Evolutionary conservation across 2,329 filamentous ascomycete genomes (phyloP), one percentile per base, ranked within the genome.

Genomic region (Allantophomopsis cytisporea): DNA sequence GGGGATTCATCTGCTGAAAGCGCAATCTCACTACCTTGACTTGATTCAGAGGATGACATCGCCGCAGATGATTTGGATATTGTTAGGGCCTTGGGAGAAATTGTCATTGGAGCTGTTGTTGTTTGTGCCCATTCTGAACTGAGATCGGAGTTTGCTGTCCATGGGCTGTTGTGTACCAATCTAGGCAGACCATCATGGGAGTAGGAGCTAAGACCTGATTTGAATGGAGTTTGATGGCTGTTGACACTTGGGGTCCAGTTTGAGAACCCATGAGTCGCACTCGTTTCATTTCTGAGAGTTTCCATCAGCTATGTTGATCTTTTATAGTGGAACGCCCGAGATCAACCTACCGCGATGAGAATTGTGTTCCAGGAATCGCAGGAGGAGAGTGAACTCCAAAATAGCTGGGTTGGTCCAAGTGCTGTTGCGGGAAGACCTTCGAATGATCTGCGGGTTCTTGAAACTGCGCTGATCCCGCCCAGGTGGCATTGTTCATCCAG

Each of bases 51-150:
- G 14, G 45, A 44, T 13, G 47, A 45, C 8, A 47, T 30, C 4
- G 44, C 37, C 7, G 40, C 30, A 3, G 42, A 42, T 1, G 47
- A 41, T 20, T 41, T 36, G 23, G 45, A 42, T 18, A 52, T 31
- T 20, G 44, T 45, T 33, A 54, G 39, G 8, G 45, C 41, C 36
- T 48, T 49, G 4, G 51, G 52, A 11, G 46, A 54, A 12, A 54
- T 47, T 7, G 50, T 54, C 23, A 37, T 46, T 17, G 47, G 37
- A 23, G 35, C 35, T 11, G 37, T 14, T 3, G 36, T 16, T 16
- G 41, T 23, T n/a, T 42, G 12, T 35, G 39, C 21, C 45, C 47
- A 50, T 17, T 41, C 38, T 10, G 35, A 38, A n/a, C 34, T n/a
- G 17, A 30, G 18, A 8, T 8, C 35, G 5, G 35, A 32, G 3